These are phyloP conservation scores for Mortierella sp. DNA, from an alignment of 371 early-diverging fungal genomes.

Conservation along the genomic window DNA sequence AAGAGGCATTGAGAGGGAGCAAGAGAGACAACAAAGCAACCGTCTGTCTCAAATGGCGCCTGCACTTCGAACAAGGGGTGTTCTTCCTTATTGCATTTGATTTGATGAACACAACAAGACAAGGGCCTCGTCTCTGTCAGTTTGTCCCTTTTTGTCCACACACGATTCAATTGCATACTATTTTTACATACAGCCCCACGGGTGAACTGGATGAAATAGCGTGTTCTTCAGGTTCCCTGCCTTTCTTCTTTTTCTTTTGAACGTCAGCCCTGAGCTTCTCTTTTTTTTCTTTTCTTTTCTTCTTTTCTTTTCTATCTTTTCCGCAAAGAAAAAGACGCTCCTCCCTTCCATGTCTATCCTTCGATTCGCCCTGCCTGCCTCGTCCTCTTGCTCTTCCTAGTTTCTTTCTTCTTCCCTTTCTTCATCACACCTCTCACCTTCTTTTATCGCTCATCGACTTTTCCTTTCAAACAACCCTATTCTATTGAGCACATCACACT, in stretches of 20 bases:
- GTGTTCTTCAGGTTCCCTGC: background rate
- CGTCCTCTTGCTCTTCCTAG: background rate
- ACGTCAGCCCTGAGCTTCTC: background rate
- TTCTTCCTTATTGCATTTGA: too few species aligned
- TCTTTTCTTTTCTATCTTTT: background rate
- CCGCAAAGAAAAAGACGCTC: slow-evolving; percentile 2
- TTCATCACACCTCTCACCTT: background rate
- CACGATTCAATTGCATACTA: background rate
- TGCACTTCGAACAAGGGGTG: too few species aligned
- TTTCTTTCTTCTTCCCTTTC: background rate
- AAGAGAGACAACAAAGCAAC: too few species aligned
- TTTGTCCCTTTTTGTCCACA: background rate
- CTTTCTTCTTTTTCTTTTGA: background rate
- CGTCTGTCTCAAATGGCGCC: too few species aligned
- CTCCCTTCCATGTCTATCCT: background rate
- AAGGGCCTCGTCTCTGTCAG: too few species aligned
- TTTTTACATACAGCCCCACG: background rate
- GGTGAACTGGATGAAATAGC: background rate
- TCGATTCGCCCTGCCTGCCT: background rate
- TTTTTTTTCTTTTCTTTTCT: background rate
- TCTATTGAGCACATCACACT: background rate
- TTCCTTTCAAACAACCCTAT: background rate
- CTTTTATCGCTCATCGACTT: background rate
- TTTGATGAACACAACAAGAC: too few species aligned
- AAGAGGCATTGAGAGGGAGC: background rate